These are phyloP conservation scores for Chrysoporthe puriensis DNA, from an alignment of 2,329 filamentous ascomycete genomes.

Conservation along the genomic window DNA sequence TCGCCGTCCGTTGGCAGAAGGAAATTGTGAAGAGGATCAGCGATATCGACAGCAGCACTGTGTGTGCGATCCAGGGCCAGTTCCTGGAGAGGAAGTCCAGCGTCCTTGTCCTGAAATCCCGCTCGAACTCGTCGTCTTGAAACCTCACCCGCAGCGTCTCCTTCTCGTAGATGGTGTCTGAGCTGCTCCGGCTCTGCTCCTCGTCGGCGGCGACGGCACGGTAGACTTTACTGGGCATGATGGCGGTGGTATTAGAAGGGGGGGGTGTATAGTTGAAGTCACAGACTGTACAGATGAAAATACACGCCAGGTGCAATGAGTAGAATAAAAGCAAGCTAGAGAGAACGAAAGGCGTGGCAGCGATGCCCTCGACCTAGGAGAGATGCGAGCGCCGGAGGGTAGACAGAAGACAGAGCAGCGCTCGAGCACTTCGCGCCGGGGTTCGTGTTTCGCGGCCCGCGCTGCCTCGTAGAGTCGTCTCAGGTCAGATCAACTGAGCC, in stretches of 20 bases:
- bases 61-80: constrained; percentile 47
- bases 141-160: constrained; percentile 21
- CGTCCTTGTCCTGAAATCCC: constrained; percentile 21
- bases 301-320: constrained; percentile 25
- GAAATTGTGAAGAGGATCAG: constrained; percentile 46
- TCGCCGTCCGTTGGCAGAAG: constrained; percentile 42
- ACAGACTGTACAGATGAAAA: constrained; percentile 22
- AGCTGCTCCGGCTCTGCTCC: constrained; percentile 37
- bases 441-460: constrained; percentile 1
- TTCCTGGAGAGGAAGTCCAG: constrained; percentile 30
- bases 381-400: background rate
- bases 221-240: constrained; percentile 41
- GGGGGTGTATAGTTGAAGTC: background rate
- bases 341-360: constrained; percentile 2
- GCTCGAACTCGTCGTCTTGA: constrained; percentile 17
- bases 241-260: constrained; percentile 13
- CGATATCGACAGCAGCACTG: constrained; percentile 44
- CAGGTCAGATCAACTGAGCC: constrained; percentile 4
- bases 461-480: constrained; percentile 13
- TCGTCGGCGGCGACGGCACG: constrained; percentile 43
- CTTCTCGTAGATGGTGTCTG: constrained; percentile 31
- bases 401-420: background rate
- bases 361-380: background rate
- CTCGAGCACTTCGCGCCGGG: background rate
- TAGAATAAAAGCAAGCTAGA: constrained; percentile 4